A percentile compares a stretch with the other conserved stretches of the same genome.
Conservation (phyloP, 1,284 basidiomycete species). For the Ustilago trichophora region DNA sequence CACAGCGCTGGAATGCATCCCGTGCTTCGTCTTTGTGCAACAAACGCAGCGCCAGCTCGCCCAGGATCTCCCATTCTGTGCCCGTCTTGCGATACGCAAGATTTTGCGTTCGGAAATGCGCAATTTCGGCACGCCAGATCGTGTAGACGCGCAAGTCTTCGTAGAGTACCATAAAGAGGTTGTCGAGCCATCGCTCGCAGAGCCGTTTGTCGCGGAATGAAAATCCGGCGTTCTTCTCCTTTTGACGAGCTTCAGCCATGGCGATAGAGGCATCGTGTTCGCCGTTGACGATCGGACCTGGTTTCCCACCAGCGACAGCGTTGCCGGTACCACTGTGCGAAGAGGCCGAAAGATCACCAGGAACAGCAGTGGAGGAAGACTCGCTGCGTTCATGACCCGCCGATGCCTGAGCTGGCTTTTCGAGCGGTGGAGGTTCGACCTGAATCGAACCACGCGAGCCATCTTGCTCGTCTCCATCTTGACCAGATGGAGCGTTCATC, state of each 20-base stretch:
- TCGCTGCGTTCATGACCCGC: conserved; percentile 56
- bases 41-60: conserved; percentile 87
- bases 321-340: conserved; percentile 12
- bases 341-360: conserved; percentile 10
- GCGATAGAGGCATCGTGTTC: conserved; percentile 47
- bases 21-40: conserved; percentile 98
- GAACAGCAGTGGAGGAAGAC: conserved; percentile 24
- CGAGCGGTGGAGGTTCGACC: conserved; percentile 62
- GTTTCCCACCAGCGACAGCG: too few relatives aligned
- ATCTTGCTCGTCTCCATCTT: neutral
- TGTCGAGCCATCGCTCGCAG: conserved; percentile 97
- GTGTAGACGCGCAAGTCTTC: conserved; percentile 99
- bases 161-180: conserved; percentile 97
- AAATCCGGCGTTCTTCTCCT: conserved; percentile 71
- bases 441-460: conserved; percentile 14
- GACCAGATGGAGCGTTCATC: conserved; percentile 36
- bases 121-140: conserved; percentile 98
- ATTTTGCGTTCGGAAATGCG: conserved; percentile 96
- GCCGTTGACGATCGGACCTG: conserved; percentile 32
- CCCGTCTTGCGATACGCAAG: conserved; percentile 96
- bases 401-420: conserved; percentile 68
- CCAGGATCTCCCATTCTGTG: conserved; percentile 97
- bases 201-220: conserved; percentile 95
- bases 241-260: conserved; percentile 38
- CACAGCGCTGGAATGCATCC: conserved; percentile 93